Percentiles rank a stretch among this genome's conserved stretches.
phyloP scores from a whole-genome alignment of 306 rosid genomes.

The Elaeagnus macrophylla region DNA sequence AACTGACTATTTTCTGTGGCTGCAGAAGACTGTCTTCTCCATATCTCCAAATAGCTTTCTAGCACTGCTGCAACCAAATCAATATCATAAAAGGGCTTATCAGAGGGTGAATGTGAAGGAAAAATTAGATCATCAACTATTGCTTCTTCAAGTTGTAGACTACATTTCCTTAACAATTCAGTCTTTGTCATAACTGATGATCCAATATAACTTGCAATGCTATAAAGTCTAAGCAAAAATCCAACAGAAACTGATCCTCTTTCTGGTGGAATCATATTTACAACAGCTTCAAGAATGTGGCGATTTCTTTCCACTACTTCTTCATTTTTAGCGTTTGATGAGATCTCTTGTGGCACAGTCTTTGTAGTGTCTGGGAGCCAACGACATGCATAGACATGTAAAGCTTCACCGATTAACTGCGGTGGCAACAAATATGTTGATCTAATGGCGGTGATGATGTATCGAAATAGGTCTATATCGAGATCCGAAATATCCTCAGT shows the following conservation, averaged over 20 bases:
- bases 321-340: constrained; percentile 33
- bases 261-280: constrained; percentile 76
- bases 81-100: constrained; percentile 47
- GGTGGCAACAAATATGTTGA: constrained; percentile 65
- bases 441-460: constrained; percentile 60
- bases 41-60: constrained; percentile 59
- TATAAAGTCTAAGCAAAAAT: constrained; percentile 64
- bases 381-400: constrained; percentile 79
- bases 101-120: constrained; percentile 48
- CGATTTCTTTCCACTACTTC: constrained; percentile 38
- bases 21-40: constrained; percentile 60
- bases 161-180: constrained; percentile 66
- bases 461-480: constrained; percentile 69
- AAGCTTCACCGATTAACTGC: constrained; percentile 86
- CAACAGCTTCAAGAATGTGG: constrained; percentile 59
- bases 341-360: constrained; percentile 23
- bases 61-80: constrained; percentile 63
- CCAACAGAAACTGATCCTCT: constrained; percentile 73
- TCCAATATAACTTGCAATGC: constrained; percentile 45
- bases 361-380: constrained; percentile 61
- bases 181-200: constrained; percentile 57
- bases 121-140: constrained; percentile 57
- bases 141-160: constrained; percentile 78
- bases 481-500: constrained; percentile 86
- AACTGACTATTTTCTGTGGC: constrained; percentile 39